Evolutionary conservation across 345 rosid genomes (phyloP).

Genomic region (Arabidopsis arenosa): DNA sequence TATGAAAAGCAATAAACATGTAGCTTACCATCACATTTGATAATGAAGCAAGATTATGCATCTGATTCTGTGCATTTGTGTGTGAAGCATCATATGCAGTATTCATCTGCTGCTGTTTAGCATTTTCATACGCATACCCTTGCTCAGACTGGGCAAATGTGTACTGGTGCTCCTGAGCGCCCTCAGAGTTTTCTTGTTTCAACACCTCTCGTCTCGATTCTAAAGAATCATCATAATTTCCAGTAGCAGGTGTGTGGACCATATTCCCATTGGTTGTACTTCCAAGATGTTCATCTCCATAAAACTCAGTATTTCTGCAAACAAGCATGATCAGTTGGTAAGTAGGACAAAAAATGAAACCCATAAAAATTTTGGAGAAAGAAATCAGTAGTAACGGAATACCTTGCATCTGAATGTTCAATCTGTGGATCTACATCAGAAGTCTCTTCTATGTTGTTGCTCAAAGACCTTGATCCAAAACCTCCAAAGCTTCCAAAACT

Average conservation of each 20-base stretch:
- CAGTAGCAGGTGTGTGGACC: constrained; percentile 55
- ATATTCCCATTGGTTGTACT: constrained; percentile 62
- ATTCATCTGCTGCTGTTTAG: constrained; percentile 66
- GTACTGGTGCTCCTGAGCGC: constrained; percentile 70
- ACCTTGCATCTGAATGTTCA: constrained; percentile 73
- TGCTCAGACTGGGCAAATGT: constrained; percentile 62
- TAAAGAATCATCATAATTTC: constrained; percentile 64
- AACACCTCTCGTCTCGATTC: constrained; percentile 66
- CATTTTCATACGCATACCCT: constrained; percentile 67
- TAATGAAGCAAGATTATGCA: constrained; percentile 72
- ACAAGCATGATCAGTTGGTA: constrained; percentile 27
- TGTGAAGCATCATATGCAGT: constrained; percentile 61
- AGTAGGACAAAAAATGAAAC: neutral
- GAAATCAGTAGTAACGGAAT: constrained; percentile 11
- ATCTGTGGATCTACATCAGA: constrained; percentile 58
- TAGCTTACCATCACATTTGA: constrained; percentile 78
- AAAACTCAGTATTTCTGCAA: constrained; percentile 73
- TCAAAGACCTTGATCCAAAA: constrained; percentile 59
- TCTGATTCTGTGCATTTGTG: constrained; percentile 62
- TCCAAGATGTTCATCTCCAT: constrained; percentile 73
- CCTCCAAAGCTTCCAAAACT: constrained; percentile 97
- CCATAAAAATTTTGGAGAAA: neutral
- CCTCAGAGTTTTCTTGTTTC: constrained; percentile 70
- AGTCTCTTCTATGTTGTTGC: constrained; percentile 64
- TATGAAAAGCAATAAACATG: neutral